Percentiles rank a stretch among this genome's conserved stretches.
phyloP scores from a whole-genome alignment of 257 asterid species.

The Solanum pennellii region DNA sequence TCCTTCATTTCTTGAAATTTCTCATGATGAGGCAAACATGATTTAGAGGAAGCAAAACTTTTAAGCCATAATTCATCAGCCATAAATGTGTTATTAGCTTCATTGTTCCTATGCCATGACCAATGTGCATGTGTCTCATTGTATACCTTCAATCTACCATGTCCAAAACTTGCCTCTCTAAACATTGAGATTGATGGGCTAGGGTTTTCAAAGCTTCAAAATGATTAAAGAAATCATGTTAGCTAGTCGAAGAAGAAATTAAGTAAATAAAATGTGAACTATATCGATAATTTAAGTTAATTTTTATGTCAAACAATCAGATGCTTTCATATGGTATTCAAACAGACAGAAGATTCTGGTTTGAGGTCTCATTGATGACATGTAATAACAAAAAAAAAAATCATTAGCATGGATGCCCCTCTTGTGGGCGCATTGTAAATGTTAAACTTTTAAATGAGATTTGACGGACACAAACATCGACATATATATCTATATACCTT shows the following conservation, averaged over 20 bases:
- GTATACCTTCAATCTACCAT: conserved; percentile 48
- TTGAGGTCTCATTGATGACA: not conserved
- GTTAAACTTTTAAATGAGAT: not conserved
- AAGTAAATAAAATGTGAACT: not conserved
- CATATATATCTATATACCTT: not conserved
- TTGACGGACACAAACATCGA: not conserved
- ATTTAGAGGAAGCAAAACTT: conserved; percentile 28
- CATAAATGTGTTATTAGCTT: conserved; percentile 2
- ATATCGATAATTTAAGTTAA: not conserved
- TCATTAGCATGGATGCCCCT: not conserved
- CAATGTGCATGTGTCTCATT: conserved; percentile 65
- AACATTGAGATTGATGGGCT: conserved; percentile 46
- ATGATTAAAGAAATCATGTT: not conserved
- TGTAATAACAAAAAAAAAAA: not conserved
- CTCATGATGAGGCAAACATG: conserved; percentile 1
- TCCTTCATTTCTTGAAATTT: not conserved
- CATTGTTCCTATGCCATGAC: conserved; percentile 80
- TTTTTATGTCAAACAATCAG: not conserved
- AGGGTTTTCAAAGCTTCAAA: conserved; percentile 40
- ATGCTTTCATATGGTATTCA: not conserved
- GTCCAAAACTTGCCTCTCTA: conserved; percentile 80
- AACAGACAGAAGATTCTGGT: not conserved
- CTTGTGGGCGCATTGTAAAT: not conserved
- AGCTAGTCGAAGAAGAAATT: not conserved
- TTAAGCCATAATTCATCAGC: conserved; percentile 58